A percentile compares a stretch with the other conserved stretches of the same genome.
These are phyloP conservation scores for Trypanosoma theileri DNA, from an alignment of 208 protist genomes.

Conservation along the genomic window DNA sequence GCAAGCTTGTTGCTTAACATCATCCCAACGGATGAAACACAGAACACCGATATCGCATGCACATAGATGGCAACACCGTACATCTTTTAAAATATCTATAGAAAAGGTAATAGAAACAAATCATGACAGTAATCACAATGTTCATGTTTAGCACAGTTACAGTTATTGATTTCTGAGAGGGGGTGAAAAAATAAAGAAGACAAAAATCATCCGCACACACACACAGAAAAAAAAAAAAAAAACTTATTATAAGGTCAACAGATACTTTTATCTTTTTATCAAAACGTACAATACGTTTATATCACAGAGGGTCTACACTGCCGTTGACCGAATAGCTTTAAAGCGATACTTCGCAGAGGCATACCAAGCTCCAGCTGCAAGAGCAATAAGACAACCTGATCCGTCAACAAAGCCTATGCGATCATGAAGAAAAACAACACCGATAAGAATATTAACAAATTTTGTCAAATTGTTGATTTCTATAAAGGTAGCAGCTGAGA, in stretches of 20 bases:
- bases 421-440: constrained; percentile 35
- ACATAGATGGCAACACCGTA: neutral
- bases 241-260: neutral
- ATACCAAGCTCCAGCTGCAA: constrained; percentile 37
- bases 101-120: constrained; percentile 16
- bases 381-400: constrained; percentile 29
- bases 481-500: constrained; percentile 39
- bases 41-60: constrained; percentile 9
- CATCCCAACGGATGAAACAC: constrained; percentile 34
- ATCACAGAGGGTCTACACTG: neutral
- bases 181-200: neutral
- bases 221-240: neutral
- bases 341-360: constrained; percentile 16
- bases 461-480: constrained; percentile 46
- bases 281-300: too few species aligned
- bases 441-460: constrained; percentile 42
- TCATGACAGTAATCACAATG: too few species aligned
- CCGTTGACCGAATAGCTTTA: neutral
- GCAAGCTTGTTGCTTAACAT: constrained; percentile 46
- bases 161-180: too few species aligned
- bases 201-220: neutral
- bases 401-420: constrained; percentile 18
- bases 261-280: neutral
- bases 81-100: constrained; percentile 14
- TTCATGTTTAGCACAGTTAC: too few species aligned